phyloP scores from a whole-genome alignment of 257 asterid genomes.

The Solanum microdontum region DNA sequence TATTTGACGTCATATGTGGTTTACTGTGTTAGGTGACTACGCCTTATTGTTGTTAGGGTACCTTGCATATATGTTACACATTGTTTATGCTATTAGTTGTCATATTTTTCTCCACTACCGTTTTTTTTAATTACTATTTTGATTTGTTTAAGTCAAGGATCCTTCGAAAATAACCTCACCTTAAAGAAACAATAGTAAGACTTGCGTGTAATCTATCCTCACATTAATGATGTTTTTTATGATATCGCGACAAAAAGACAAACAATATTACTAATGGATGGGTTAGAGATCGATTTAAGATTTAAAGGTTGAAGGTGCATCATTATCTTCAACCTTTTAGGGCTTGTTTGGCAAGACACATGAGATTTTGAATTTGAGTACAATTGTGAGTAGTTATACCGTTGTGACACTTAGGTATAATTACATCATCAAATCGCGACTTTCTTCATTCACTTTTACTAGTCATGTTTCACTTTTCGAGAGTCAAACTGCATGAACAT shows the following conservation, averaged over 20 bases:
- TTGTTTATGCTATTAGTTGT: not conserved
- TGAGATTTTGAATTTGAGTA: no score
- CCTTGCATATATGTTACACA: not conserved
- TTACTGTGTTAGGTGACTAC: not conserved
- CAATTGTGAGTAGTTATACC: no score
- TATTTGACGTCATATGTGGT: not conserved
- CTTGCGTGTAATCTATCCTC: rapidly evolving
- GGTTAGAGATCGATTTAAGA: not conserved
- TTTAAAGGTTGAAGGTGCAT: no score
- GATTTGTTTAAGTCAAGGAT: rapidly evolving
- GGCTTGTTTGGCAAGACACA: not conserved
- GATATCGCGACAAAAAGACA: not conserved
- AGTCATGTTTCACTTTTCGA: no score
- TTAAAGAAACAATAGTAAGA: no score
- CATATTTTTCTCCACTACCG: rapidly evolving
- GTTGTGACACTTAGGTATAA: no score
- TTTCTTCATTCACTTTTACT: rapidly evolving
- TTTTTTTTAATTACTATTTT: no score
- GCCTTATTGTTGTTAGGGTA: not conserved
- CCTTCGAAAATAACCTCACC: not conserved
- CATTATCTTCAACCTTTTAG: no score
- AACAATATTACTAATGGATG: not conserved
- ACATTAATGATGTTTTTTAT: no score
- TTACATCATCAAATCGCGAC: not conserved
- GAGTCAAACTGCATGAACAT: not conserved